Evolutionary conservation across 2,329 filamentous ascomycete genomes (phyloP).

Genomic region (Xylaria multiplex): DNA sequence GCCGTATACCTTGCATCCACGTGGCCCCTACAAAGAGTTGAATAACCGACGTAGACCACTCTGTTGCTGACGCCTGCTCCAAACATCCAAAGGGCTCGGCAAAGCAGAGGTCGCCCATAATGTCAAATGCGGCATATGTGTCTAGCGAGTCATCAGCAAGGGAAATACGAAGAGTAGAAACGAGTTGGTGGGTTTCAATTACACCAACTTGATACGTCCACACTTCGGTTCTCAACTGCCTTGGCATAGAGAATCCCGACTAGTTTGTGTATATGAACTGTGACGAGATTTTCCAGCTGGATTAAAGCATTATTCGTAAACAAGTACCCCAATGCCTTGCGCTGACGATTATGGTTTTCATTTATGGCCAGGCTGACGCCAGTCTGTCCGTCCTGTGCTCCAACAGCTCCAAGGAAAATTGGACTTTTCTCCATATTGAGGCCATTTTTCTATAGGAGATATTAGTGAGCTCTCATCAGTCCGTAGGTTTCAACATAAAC

Average conservation of each 20-base stretch:
- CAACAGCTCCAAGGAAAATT: conserved; percentile 42
- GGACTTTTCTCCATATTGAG: conserved; percentile 46
- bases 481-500: neutral
- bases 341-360: conserved; percentile 43
- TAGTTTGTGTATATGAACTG: conserved; percentile 42
- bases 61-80: conserved; percentile 36
- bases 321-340: conserved; percentile 42
- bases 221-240: conserved; percentile 26
- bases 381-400: conserved; percentile 33
- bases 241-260: conserved; percentile 32
- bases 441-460: conserved; percentile 30
- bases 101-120: neutral
- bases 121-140: conserved; percentile 22
- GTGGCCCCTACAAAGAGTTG: conserved; percentile 41
- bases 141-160: conserved; percentile 18
- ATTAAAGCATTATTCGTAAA: conserved; percentile 44
- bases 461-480: neutral
- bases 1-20: conserved; percentile 44
- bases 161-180: neutral
- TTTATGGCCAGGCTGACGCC: conserved; percentile 37
- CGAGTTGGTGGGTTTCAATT: neutral
- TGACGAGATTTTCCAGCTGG: conserved; percentile 42
- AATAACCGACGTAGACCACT: conserved; percentile 41
- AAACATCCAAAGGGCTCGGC: conserved; percentile 46
- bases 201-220: conserved; percentile 45